Base-by-base conservation (phyloP, 1,284 basidiomycete genomes). In the Tremellales sp. region DNA sequence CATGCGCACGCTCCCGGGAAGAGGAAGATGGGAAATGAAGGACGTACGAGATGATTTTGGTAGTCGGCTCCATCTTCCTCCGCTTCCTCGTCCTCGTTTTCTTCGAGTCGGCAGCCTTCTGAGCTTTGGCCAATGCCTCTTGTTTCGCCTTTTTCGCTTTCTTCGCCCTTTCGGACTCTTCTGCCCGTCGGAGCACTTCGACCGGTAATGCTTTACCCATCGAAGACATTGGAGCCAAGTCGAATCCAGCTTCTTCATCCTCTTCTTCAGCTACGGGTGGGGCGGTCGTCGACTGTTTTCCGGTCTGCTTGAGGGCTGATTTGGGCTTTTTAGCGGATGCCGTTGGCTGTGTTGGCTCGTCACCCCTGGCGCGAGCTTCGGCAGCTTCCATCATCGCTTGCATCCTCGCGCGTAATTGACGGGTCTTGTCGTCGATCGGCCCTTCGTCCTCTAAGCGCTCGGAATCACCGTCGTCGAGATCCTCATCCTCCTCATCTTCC, bases 321-420 rank as follows among this genome's bases (percentile, higher is more conserved):
- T 49, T 43, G 21, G 36, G 21, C 41, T 40, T 41, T 12, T 33
- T 33, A n/a, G n/a, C 29, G 10, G 8, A 10, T n/a, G 29, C 29
- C 15, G 40, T 15, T 40, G 33, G 33, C 19, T 13, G 33, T 13
- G 33, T n/a, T 7, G 33, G 33, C 6, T 15, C 39, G 13, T 22
- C 39, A 6, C 23, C 39, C 19, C 17, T 26, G 3, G 60, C 57
- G 39, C 57, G 39, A 24, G 49, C 40, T 25, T 64, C 67, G 13
- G 62, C 60, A 52, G 58, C 54, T 45, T 67, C 64, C 67, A 69
- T 69, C 42, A 62, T 62, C 22, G 56, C 60, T 58, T 69, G 64
- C 65, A 69, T 69, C 36, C 50, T 40, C 22, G 48, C 55, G 31
- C 61, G 59, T 39, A 59, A 46, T 8, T 42, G 42, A 31, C 51